Conservation (phyloP, 2,329 filamentous ascomycete genomes). For the Capronia coronata region DNA sequence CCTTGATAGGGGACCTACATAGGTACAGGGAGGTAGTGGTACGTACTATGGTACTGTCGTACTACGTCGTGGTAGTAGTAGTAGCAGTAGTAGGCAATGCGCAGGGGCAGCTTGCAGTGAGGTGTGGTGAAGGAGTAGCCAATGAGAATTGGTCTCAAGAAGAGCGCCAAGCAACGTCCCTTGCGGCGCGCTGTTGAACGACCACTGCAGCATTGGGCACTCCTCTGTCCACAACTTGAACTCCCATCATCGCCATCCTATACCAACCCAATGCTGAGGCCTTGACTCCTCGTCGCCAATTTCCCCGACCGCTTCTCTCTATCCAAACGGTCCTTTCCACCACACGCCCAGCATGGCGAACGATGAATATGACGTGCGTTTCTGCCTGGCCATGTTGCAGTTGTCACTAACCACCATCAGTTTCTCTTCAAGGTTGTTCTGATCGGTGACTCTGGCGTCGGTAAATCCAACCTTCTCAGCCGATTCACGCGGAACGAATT, state of each 20-base stretch:
- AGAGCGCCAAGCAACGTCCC: not conserved
- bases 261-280: not conserved
- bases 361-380: constrained; percentile 83
- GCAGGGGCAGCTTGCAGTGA: not conserved
- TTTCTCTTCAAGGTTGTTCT: constrained; percentile 99
- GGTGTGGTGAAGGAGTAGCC: not conserved
- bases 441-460: constrained; percentile 98
- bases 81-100: too few species aligned
- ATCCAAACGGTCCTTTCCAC: not conserved
- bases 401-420: not conserved
- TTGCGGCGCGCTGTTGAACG: not conserved
- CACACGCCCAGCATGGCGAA: constrained; percentile 46
- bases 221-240: not conserved
- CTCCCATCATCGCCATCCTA: too few species aligned
- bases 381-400: not conserved
- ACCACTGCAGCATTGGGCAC: not conserved
- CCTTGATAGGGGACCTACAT: too few species aligned
- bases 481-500: constrained; percentile 99
- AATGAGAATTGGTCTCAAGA: not conserved
- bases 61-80: too few species aligned
- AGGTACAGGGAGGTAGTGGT: too few species aligned
- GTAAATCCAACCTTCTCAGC: constrained; percentile 99
- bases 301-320: not conserved
- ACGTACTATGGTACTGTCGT: too few species aligned
- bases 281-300: not conserved